Evolutionary conservation across 345 rosid species (phyloP).

Genomic region (Corchorus olitorius): DNA sequence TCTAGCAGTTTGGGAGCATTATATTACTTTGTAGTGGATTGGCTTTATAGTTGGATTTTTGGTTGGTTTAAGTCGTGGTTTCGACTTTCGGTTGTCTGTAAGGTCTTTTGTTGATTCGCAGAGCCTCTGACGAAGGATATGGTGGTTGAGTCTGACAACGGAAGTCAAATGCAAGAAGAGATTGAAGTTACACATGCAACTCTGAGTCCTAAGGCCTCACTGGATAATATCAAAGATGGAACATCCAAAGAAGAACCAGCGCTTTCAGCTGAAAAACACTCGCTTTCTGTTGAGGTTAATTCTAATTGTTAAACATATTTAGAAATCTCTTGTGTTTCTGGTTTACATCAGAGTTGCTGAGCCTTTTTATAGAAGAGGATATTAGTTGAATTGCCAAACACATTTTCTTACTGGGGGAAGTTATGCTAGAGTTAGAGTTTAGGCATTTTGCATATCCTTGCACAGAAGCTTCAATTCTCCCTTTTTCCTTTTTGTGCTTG

Average conservation of each 20-base stretch:
- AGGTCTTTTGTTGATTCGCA: conserved; percentile 21
- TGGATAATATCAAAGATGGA: conserved; percentile 21
- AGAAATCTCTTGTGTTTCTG: neutral
- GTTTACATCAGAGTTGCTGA: too few relatives aligned
- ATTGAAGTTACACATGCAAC: conserved; percentile 30
- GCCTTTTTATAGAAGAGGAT: too few relatives aligned
- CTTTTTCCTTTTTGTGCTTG: conserved; percentile 18
- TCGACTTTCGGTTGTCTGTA: conserved; percentile 14
- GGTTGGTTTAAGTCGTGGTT: conserved; percentile 16
- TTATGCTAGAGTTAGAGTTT: neutral
- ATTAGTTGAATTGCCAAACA: neutral
- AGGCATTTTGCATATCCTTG: neutral
- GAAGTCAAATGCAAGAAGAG: conserved; percentile 38
- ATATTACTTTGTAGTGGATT: neutral
- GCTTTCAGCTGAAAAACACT: conserved; percentile 46
- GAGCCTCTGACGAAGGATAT: conserved; percentile 29
- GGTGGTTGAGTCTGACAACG: conserved; percentile 39
- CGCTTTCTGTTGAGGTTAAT: conserved; percentile 62
- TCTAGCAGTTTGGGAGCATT: neutral
- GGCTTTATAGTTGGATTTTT: neutral
- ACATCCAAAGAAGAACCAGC: conserved; percentile 22
- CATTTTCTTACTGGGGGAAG: neutral
- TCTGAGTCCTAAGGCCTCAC: conserved; percentile 23
- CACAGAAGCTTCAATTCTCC: neutral
- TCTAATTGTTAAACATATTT: conserved; percentile 8